These are phyloP conservation scores for Blastobotrys capitulatus DNA, from an alignment of 1,139 yeast species.

Conservation along the genomic window DNA sequence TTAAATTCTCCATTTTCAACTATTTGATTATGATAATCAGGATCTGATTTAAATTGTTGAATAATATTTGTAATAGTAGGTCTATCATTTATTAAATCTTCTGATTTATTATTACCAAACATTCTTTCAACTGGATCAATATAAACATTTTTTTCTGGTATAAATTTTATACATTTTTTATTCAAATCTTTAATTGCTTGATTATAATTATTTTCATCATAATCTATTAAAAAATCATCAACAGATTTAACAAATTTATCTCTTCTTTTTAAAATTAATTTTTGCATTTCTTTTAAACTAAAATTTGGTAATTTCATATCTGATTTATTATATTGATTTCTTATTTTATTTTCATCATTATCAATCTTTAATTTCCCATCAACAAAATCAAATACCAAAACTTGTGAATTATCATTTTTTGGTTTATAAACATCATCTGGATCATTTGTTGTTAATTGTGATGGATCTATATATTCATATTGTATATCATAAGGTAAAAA, in stretches of 20 bases:
- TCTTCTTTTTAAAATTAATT: slow-evolving; percentile 56
- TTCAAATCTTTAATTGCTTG: slow-evolving; percentile 39
- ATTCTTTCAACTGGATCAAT: slow-evolving; percentile 22
- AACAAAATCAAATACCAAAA: slow-evolving; percentile 69
- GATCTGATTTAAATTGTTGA: slow-evolving; percentile 36
- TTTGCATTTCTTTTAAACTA: slow-evolving; percentile 48
- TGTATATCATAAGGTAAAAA: slow-evolving; percentile 64
- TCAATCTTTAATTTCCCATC: slow-evolving; percentile 53
- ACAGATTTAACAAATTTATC: slow-evolving; percentile 46
- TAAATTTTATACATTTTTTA: slow-evolving; percentile 29
- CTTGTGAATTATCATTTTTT: slow-evolving; percentile 25
- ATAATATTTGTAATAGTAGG: slow-evolving; percentile 42
- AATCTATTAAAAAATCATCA: slow-evolving; percentile 33
- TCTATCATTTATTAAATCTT: slow-evolving; percentile 19
- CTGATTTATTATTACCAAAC: slow-evolving; percentile 4
- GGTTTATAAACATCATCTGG: slow-evolving; percentile 22
- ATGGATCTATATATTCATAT: slow-evolving; percentile 53
- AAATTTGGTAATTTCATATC: slow-evolving; percentile 36
- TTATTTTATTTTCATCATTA: neutral
- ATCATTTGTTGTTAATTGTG: slow-evolving; percentile 3
- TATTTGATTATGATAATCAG: slow-evolving; percentile 54
- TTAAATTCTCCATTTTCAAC: slow-evolving; percentile 40
- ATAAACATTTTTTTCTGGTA: slow-evolving; percentile 39
- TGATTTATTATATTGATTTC: neutral
- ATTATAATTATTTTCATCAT: slow-evolving; percentile 25